Evolutionary conservation across 345 rosid genomes (phyloP).

Genomic region (Linum lewisii): DNA sequence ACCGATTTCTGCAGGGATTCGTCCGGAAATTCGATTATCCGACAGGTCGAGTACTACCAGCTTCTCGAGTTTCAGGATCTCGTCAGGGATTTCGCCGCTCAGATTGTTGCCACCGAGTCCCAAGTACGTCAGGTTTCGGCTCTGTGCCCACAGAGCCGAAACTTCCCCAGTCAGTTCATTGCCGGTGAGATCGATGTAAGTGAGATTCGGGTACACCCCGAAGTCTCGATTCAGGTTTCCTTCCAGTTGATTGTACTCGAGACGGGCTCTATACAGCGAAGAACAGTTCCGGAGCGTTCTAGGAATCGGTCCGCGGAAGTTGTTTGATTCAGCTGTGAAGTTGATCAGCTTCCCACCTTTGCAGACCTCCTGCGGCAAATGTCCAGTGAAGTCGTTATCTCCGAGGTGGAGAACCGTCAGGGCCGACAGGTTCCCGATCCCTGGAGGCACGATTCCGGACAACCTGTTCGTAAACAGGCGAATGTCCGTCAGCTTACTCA

Average conservation of each 20-base stretch:
- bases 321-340: slow-evolving; percentile 20
- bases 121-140: slow-evolving; percentile 9
- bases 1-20: slow-evolving; percentile 18
- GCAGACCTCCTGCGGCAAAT: slow-evolving; percentile 21
- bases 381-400: slow-evolving; percentile 21
- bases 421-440: slow-evolving; percentile 17
- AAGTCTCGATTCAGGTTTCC: slow-evolving; percentile 19
- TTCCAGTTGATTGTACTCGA: slow-evolving; percentile 21
- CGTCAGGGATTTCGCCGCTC: slow-evolving; percentile 16
- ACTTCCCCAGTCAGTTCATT: slow-evolving; percentile 23
- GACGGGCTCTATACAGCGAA: slow-evolving; percentile 19
- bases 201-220: slow-evolving; percentile 26
- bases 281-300: slow-evolving; percentile 18
- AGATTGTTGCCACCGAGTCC: slow-evolving; percentile 18
- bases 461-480: slow-evolving; percentile 10
- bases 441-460: slow-evolving; percentile 21
- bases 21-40: slow-evolving; percentile 18
- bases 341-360: slow-evolving; percentile 15
- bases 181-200: slow-evolving; percentile 24
- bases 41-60: slow-evolving; percentile 19
- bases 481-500: slow-evolving; percentile 17
- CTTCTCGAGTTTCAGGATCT: slow-evolving; percentile 14
- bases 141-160: slow-evolving; percentile 25
- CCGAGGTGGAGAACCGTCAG: slow-evolving; percentile 15
- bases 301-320: slow-evolving; percentile 25